phyloP scores from a whole-genome alignment of 352 stramenopile species.

The Phytopythium sindhum region DNA sequence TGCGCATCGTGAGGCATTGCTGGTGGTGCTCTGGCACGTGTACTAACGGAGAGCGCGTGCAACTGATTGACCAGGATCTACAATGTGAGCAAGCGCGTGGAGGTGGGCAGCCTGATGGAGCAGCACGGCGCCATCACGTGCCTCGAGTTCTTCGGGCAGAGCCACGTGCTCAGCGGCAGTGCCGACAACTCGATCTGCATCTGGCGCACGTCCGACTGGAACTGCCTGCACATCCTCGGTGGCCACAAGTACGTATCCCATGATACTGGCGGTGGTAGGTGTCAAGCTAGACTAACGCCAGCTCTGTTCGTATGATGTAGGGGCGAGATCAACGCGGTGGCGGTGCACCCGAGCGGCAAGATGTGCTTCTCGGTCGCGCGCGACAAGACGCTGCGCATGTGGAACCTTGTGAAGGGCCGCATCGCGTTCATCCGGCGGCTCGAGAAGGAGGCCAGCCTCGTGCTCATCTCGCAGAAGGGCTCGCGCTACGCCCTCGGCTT shows the following conservation, averaged over 20 bases:
- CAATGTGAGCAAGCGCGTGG: conserved; percentile 85
- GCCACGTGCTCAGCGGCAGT: conserved; percentile 84
- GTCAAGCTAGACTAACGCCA: background rate
- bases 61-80: conserved; percentile 56
- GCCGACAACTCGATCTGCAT: conserved; percentile 89
- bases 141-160: conserved; percentile 85
- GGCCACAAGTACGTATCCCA: conserved; percentile 65
- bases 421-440: conserved; percentile 86
- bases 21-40: background rate
- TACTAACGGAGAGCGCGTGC: conserved; percentile 1
- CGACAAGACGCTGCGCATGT: conserved; percentile 87
- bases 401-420: conserved; percentile 88
- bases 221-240: conserved; percentile 86
- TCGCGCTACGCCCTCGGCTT: conserved; percentile 70
- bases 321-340: conserved; percentile 79
- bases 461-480: conserved; percentile 75
- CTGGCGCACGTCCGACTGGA: conserved; percentile 89
- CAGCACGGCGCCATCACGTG: conserved; percentile 84
- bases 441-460: conserved; percentile 73
- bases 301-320: conserved; percentile 17
- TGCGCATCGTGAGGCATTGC: background rate
- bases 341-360: conserved; percentile 86
- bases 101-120: conserved; percentile 85
- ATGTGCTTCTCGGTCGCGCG: conserved; percentile 81
- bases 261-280: background rate